Evolutionary conservation across 345 rosid species (phyloP), one percentile per base, ranked within the genome.

Genomic region (Passiflora organensis): DNA sequence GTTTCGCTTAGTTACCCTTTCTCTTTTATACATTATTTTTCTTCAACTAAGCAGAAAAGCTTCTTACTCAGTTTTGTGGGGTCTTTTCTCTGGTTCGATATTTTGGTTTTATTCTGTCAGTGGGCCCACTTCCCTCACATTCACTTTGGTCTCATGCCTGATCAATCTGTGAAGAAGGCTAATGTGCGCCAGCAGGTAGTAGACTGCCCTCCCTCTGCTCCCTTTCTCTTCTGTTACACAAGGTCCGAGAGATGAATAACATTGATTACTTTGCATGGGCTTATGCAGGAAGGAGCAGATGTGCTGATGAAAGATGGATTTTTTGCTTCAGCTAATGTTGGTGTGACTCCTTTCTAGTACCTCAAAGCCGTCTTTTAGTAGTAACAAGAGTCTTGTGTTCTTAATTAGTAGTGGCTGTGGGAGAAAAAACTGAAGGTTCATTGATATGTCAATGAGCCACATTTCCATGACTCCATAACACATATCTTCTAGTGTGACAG

Each of bases 121-220:
- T 65, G 69, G 69, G 69, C 69, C 58, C 69, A 65, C 53, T 65
- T 65, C 16, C 69, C 69, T 15, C 57, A 65, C 38, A 65, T 65
- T 51, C 69, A 65, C 63, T 65, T 65, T 43, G 69, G 69, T 44
- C 69, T 65, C 38, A 65, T 65, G 69, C 52, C 69, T 32, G 69
- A 65, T 57, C 69, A 65, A 58, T 49, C 43, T 2, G 51, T 51
- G 47, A 57, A 65, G 69, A 65, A 51, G 46, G 22, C 53, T 51
- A 65, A 43, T 34, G 53, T 51, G 69, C 63, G 69, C 48, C 69
- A 56, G 19, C 57, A 65, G 63, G 63, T 65, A 37, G 34, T 6
- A n/a, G n/a, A n/a, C n/a, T n/a, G n/a, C n/a, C n/a, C n/a, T 28
- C 3, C 15, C 43, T 41, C 5, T 43, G 16, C n/a, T 47, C 59